These are phyloP conservation scores for Corchorus capsularis DNA, from an alignment of 345 rosid genomes.

Conservation along the genomic window DNA sequence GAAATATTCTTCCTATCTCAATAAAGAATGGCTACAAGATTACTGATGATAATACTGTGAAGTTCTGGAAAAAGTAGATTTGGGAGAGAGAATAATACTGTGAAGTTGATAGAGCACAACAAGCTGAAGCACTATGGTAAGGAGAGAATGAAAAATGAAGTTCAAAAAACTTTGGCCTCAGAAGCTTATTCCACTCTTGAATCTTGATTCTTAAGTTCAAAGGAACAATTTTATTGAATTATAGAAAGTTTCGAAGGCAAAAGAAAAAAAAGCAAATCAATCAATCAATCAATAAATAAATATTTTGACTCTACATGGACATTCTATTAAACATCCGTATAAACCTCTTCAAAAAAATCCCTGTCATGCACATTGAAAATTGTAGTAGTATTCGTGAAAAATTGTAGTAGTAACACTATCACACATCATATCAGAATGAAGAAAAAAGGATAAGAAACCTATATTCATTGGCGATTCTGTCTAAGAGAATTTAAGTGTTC, in stretches of 20 bases:
- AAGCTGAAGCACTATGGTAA: too few relatives aligned
- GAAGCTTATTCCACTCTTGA: too few relatives aligned
- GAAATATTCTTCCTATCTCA: too few relatives aligned
- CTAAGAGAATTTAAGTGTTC: slow-evolving; percentile 63
- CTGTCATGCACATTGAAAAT: background rate
- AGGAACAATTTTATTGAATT: background rate
- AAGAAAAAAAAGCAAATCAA: background rate
- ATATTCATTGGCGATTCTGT: slow-evolving; percentile 37
- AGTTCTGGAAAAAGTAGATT: background rate
- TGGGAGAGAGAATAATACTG: background rate
- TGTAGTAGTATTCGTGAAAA: background rate
- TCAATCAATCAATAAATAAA: background rate
- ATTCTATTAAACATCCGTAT: slow-evolving; percentile 1
- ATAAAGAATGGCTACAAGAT: too few relatives aligned
- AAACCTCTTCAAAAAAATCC: background rate
- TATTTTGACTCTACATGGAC: background rate
- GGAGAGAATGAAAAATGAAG: background rate
- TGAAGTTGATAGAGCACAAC: background rate
- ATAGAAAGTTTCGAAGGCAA: slow-evolving; percentile 9
- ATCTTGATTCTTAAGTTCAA: too few relatives aligned
- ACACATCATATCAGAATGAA: background rate
- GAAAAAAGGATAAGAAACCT: background rate
- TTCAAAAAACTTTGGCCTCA: background rate
- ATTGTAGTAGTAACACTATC: background rate
- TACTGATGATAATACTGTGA: too few relatives aligned